Base-by-base conservation (phyloP, 2,329 filamentous ascomycete species). In the Diaporthe sp. region DNA sequence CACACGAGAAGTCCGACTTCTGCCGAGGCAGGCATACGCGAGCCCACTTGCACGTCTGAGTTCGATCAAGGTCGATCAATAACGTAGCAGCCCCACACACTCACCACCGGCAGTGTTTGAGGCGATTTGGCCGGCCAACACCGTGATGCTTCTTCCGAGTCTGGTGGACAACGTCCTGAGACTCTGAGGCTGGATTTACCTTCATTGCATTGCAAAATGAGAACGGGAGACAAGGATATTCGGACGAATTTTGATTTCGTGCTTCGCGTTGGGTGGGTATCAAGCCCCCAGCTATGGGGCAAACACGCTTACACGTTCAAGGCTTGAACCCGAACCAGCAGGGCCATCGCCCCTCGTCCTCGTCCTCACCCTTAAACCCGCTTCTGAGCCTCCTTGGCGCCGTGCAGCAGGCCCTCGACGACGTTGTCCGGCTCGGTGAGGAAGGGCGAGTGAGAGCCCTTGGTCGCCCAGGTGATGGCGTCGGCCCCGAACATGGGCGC, bases 371-470 rank as follows among this genome's bases (percentile, higher is more conserved):
- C 30, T 53, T 30, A 73, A 2, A 74, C n/a, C 22, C 70, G 65
- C 53, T 72, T 74, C 55, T 74, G 59, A 39, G 53, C 70, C 61
- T 74, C 73, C 19, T 39, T 69, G 51, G 37, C 70, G 10, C 73
- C 73, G 22, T 72, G 58, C 51, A 71, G 22, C 30, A 76, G 65
- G 39, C 76, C 74, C 25, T 66, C 32, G 55, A 73, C 55, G 15
- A 76, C 68, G 39, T 74, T 66, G 27, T 72, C 65, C 4, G 76
- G 75, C 70, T 75, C 72, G 25, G 76, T 74, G 30, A 77, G 59
- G 68, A 77, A 78, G 6, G 76, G 77, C 55, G 77, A 77, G 35
- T 77, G 76, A 19, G 76, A 76, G 2, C 71, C 65, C 68, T 72
- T 74, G 56, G 68, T 39, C 30, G 55, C 71, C 27, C 47, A 73